These are phyloP conservation scores for Rosa multiflora DNA, from an alignment of 306 rosid genomes.

Conservation along the genomic window DNA sequence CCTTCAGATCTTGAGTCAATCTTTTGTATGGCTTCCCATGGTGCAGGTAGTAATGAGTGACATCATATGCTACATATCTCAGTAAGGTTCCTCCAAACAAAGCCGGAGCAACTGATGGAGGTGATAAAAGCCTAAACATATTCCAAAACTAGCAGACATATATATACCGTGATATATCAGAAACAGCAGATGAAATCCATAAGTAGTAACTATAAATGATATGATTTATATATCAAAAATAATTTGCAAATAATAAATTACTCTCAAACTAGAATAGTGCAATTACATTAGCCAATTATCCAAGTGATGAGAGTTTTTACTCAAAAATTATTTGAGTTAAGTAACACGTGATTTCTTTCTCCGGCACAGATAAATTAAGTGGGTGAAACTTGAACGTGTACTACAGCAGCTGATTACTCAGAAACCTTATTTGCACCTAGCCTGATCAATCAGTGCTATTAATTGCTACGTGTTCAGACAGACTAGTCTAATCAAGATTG, in stretches of 20 bases:
- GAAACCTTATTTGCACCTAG: no score
- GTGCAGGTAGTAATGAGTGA: constrained; percentile 40
- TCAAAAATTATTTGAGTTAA: no score
- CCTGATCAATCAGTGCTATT: no score
- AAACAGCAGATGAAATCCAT: neutral
- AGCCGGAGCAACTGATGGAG: constrained; percentile 29
- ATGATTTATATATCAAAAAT: neutral
- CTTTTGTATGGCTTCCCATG: constrained; percentile 36
- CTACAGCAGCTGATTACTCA: no score
- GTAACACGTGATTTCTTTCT: no score
- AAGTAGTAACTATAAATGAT: neutral
- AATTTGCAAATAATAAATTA: no score
- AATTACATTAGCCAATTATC: no score
- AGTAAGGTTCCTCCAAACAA: constrained; percentile 34
- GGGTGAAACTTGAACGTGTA: no score
- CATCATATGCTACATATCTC: constrained; percentile 37
- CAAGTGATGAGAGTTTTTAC: no score
- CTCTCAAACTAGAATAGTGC: no score
- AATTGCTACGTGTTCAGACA: neutral
- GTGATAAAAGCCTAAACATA: constrained; percentile 17
- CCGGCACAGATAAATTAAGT: no score
- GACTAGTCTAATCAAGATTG: neutral
- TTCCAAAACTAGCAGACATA: constrained; percentile 24
- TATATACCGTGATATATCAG: neutral
- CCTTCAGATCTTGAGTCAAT: constrained; percentile 27